phyloP scores from a whole-genome alignment of 208 protist genomes.

The Leishmania tropica region DNA sequence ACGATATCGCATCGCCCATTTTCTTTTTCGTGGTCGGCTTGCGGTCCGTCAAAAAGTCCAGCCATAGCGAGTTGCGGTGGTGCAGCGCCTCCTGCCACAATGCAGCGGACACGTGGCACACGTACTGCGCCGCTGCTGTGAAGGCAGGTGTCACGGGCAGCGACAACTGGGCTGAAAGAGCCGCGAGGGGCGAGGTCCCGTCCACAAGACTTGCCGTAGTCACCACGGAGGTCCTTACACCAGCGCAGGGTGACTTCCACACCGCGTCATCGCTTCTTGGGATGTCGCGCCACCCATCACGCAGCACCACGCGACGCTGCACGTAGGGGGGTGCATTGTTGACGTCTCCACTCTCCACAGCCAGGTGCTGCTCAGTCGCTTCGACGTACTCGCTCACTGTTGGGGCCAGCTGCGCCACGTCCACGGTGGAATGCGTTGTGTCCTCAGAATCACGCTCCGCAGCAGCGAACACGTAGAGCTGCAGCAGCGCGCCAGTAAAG shows the following conservation, averaged over 20 bases:
- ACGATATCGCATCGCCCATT: slow-evolving; percentile 20
- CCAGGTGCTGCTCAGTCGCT: background rate
- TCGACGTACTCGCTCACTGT: background rate
- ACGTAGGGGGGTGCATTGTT: background rate
- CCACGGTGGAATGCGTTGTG: background rate
- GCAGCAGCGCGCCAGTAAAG: slow-evolving; percentile 30
- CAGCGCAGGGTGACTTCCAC: slow-evolving; percentile 4
- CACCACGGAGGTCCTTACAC: background rate
- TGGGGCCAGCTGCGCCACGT: slow-evolving; percentile 5
- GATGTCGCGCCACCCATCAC: background rate
- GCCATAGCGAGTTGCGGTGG: slow-evolving; percentile 24
- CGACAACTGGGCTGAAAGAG: background rate
- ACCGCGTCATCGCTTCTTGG: no score
- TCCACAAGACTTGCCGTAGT: background rate
- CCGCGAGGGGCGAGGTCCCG: background rate
- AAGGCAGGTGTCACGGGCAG: slow-evolving; percentile 9
- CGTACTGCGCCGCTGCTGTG: background rate
- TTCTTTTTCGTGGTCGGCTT: slow-evolving; percentile 21
- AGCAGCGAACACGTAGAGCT: slow-evolving; percentile 31
- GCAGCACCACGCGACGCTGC: background rate
- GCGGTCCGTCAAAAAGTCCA: slow-evolving; percentile 33
- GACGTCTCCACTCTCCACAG: no score
- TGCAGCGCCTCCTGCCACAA: no score
- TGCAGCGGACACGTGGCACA: no score
- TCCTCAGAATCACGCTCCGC: background rate